Evolutionary conservation across 192 early-diverging fungal genomes (phyloP), one percentile per base, ranked within the genome.

Genomic region (Podila epigama): DNA sequence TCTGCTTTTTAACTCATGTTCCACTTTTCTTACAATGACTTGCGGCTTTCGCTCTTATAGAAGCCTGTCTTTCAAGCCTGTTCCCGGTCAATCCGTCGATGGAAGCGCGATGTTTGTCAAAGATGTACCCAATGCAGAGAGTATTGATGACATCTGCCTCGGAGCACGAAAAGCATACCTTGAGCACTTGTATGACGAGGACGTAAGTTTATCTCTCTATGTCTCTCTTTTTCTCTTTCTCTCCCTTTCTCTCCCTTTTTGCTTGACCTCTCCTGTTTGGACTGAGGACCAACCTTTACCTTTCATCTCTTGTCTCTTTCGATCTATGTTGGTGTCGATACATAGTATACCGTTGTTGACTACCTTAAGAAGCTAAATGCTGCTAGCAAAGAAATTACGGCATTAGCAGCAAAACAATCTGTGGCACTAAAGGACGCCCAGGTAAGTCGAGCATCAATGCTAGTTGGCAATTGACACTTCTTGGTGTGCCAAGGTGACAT

Each of bases 371-470:
- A 51, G 2, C n/a, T 77, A 8, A 77, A 77, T 32, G 60, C 66
- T 27, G 73, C 73, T 6, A 68, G 66, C 40, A 77, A 77, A 16
- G 65, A 77, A 11, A 68, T 77, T 18, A 77, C 73, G 48, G 66
- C 60, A 7, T 7, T 77, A 11, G 73, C 73, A 1, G 73, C 66
- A 2, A 68, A 68, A n/a, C 60, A 64, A 36, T 56, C 56, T 12
- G 31, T 68, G 11, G 65, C 73, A 7, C 55, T 77, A 11, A 68
- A 64, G 36, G 73, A 77, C 1, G 73, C 66, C 2, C 65, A 68
- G 57, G 70, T 72, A 60, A n/a, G 55, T 53, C 11, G 2, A 42
- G 9, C 33, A 11, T 3, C 15, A 31, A 20, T 2, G 22, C 25
- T 40, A 28, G 0, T 42, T 27, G 20, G 44, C n/a, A 22, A 48